phyloP scores from a whole-genome alignment of 2,329 filamentous ascomycete species.

The Trichoderma hamatum region DNA sequence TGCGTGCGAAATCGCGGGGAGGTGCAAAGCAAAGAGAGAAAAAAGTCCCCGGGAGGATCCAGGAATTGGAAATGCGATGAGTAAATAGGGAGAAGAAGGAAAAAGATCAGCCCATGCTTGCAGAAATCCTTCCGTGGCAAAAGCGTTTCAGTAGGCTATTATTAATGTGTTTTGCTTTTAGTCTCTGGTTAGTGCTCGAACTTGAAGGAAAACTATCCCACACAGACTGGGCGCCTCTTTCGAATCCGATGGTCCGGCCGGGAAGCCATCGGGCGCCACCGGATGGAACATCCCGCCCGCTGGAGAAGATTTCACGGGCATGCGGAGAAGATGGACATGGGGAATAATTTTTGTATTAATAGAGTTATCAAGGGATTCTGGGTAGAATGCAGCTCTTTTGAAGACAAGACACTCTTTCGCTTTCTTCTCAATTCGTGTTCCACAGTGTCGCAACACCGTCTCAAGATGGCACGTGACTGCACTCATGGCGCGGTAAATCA shows the following conservation, averaged over 20 bases:
- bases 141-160: conserved; percentile 6
- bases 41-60: not conserved
- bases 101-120: not conserved
- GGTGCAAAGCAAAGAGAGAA: not conserved
- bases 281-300: not conserved
- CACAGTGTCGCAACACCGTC: not conserved
- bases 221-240: conserved; percentile 4
- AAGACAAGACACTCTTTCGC: not conserved
- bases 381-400: not conserved
- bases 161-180: conserved; percentile 9
- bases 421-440: not conserved
- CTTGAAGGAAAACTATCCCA: not conserved
- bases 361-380: not conserved
- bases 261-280: conserved; percentile 14
- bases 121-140: conserved; percentile 4
- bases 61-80: not conserved
- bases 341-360: not conserved
- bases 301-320: not conserved
- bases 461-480: not conserved
- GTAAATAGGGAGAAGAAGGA: not conserved
- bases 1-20: not conserved
- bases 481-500: not conserved
- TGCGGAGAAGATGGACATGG: not conserved
- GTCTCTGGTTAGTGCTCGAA: not conserved
- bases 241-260: conserved; percentile 15